Evolutionary conservation across 2,329 filamentous ascomycete species (phyloP).

Genomic region (Paracoccidioides brasiliensis): DNA sequence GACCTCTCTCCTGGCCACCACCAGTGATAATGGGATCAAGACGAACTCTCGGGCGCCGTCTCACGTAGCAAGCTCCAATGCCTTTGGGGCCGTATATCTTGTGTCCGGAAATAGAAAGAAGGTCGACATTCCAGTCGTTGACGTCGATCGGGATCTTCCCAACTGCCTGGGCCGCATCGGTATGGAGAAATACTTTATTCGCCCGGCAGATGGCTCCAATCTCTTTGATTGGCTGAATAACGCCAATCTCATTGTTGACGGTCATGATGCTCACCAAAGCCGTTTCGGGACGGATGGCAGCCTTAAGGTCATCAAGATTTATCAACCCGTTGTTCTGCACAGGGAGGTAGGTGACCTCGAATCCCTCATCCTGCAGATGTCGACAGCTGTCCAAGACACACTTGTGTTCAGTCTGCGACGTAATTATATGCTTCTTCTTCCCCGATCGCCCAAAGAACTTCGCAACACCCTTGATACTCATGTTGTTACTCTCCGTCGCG

Average conservation of each 20-base stretch:
- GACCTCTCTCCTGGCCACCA: constrained; percentile 87
- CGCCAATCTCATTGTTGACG: constrained; percentile 98
- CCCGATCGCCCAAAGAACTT: constrained; percentile 84
- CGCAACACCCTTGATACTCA: constrained; percentile 97
- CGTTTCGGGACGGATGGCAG: constrained; percentile 81
- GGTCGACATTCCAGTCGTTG: constrained; percentile 92
- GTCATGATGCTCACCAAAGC: constrained; percentile 93
- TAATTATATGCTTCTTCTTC: constrained; percentile 98
- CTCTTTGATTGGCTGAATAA: constrained; percentile 90
- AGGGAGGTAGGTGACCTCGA: constrained; percentile 91
- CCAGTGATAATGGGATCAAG: constrained; percentile 92
- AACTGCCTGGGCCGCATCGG: constrained; percentile 91
- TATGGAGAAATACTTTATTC: constrained; percentile 97
- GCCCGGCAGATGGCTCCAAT: constrained; percentile 84
- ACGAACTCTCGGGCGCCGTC: constrained; percentile 81
- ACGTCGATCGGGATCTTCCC: constrained; percentile 96
- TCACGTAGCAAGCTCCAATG: constrained; percentile 90
- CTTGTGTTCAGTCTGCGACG: constrained; percentile 95
- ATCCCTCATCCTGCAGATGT: constrained; percentile 92
- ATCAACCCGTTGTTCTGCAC: constrained; percentile 80
- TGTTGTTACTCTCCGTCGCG: constrained; percentile 97
- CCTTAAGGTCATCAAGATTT: constrained; percentile 69
- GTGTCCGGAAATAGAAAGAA: constrained; percentile 98
- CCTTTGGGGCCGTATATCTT: constrained; percentile 99
- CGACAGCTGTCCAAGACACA: constrained; percentile 95